phyloP scores from a whole-genome alignment of 495 filamentous ascomycete species.

The Lasiosphaeris hirsuta region DNA sequence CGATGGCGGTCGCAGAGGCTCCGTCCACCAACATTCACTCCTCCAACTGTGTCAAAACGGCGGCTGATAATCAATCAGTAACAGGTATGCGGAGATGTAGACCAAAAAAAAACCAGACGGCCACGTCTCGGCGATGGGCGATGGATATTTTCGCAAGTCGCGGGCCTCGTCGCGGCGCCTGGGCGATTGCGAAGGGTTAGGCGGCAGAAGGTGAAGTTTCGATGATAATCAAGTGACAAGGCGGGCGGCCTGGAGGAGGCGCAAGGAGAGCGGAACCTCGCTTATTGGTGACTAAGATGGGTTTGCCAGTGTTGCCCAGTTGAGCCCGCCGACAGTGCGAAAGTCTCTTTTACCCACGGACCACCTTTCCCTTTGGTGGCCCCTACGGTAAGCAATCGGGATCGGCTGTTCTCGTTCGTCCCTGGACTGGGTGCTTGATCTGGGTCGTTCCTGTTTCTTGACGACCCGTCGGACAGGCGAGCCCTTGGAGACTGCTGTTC shows the following conservation, averaged over 20 bases:
- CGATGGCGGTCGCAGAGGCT: conserved; percentile 23
- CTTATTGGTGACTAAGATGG: background rate
- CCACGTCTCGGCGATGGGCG: background rate
- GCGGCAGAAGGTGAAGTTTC: conserved; percentile 23
- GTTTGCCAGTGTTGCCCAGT: background rate
- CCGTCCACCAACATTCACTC: conserved; percentile 25
- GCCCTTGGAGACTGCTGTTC: too few species aligned
- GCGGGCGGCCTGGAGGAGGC: conserved; percentile 12
- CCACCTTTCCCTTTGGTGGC: background rate
- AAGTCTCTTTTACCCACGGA: conserved; percentile 5
- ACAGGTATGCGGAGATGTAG: background rate
- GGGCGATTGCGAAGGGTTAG: conserved; percentile 25
- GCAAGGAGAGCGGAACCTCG: conserved; percentile 1
- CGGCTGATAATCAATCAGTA: conserved; percentile 10
- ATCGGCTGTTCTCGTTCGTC: background rate
- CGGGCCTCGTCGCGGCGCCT: conserved; percentile 27
- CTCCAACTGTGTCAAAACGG: conserved; percentile 20
- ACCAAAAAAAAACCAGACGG: conserved; percentile 1
- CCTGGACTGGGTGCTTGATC: background rate
- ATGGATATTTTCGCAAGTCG: conserved; percentile 19
- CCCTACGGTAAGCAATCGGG: conserved; percentile 15
- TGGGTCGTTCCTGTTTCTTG: background rate
- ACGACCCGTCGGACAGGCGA: conserved; percentile 1
- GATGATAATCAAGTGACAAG: conserved; percentile 24
- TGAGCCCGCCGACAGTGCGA: conserved; percentile 13